Evolutionary conservation across 768 basidiomycete species (phyloP).

Genomic region (Candolleomyces efflorescens): DNA sequence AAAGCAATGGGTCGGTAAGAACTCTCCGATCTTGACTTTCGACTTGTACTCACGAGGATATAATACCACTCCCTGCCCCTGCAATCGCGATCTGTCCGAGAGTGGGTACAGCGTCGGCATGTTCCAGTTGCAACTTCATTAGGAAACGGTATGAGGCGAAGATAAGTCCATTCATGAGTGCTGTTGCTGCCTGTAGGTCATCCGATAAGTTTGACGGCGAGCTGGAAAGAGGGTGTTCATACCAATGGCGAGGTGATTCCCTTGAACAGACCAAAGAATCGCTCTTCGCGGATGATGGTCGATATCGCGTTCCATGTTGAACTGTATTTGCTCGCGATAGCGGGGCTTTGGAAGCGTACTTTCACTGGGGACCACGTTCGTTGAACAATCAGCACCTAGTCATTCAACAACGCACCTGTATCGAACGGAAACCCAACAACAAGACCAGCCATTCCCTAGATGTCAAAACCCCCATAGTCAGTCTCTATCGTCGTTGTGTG

Average conservation of each 20-base stretch:
- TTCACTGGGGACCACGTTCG: slow-evolving; percentile 47
- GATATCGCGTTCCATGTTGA: slow-evolving; percentile 62
- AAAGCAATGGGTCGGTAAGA: neutral
- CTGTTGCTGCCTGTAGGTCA: slow-evolving; percentile 51
- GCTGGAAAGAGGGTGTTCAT: neutral
- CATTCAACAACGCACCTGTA: slow-evolving; percentile 27
- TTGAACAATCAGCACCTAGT: neutral
- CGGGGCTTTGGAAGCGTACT: slow-evolving; percentile 72
- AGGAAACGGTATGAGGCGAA: slow-evolving; percentile 84
- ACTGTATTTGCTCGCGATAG: slow-evolving; percentile 50
- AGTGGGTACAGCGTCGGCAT: slow-evolving; percentile 47
- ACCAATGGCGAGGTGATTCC: slow-evolving; percentile 82
- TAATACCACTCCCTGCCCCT: slow-evolving; percentile 74
- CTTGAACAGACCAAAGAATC: slow-evolving; percentile 64
- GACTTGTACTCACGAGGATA: slow-evolving; percentile 60
- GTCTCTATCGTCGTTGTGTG: neutral
- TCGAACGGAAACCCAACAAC: slow-evolving; percentile 78
- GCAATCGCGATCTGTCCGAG: slow-evolving; percentile 72
- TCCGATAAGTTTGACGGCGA: neutral
- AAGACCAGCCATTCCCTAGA: slow-evolving; percentile 59
- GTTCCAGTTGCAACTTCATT: slow-evolving; percentile 59
- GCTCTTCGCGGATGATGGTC: slow-evolving; percentile 70
- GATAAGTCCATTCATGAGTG: slow-evolving; percentile 80
- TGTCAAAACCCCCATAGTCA: neutral
- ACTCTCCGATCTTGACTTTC: neutral